A percentile compares a stretch with the other conserved stretches of the same genome.
Evolutionary conservation across 495 filamentous ascomycete genomes (phyloP).

Genomic region (Cercophora samala): DNA sequence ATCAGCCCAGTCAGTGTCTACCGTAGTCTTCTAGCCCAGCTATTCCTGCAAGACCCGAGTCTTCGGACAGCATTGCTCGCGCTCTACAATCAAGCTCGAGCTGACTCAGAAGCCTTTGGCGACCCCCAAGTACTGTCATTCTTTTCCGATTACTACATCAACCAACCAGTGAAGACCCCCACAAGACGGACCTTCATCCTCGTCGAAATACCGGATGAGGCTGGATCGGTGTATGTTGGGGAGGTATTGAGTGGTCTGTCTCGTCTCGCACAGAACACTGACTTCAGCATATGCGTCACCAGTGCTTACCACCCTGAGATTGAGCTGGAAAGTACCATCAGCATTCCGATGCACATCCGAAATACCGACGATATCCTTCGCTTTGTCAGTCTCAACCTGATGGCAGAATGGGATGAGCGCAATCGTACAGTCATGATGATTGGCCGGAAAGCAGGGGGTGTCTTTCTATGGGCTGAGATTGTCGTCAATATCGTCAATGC

Average conservation of each 20-base stretch:
- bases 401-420: slow-evolving; percentile 37
- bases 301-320: slow-evolving; percentile 30
- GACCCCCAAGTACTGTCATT: slow-evolving; percentile 35
- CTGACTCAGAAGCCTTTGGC: slow-evolving; percentile 21
- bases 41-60: slow-evolving; percentile 34
- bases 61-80: slow-evolving; percentile 29
- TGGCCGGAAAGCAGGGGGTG: slow-evolving; percentile 32
- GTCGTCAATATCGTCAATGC: slow-evolving; percentile 39
- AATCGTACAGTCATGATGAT: slow-evolving; percentile 26
- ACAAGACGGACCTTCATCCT: slow-evolving; percentile 36
- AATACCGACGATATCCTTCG: slow-evolving; percentile 37
- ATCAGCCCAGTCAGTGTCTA: slow-evolving; percentile 29
- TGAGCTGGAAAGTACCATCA: slow-evolving; percentile 27
- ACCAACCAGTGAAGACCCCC: slow-evolving; percentile 27
- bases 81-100: slow-evolving; percentile 21
- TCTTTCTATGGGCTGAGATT: slow-evolving; percentile 41
- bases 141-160: slow-evolving; percentile 39
- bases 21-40: slow-evolving; percentile 36
- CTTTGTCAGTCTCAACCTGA: slow-evolving; percentile 35
- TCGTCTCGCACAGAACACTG: slow-evolving; percentile 36
- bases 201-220: slow-evolving; percentile 34
- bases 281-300: slow-evolving; percentile 39
- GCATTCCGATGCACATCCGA: slow-evolving; percentile 33
- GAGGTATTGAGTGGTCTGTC: slow-evolving; percentile 33
- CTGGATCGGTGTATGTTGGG: slow-evolving; percentile 29